Evolutionary conservation across 2,329 filamentous ascomycete species (phyloP), one percentile per base, ranked within the genome.

Genomic region (Lachnellula occidentalis): DNA sequence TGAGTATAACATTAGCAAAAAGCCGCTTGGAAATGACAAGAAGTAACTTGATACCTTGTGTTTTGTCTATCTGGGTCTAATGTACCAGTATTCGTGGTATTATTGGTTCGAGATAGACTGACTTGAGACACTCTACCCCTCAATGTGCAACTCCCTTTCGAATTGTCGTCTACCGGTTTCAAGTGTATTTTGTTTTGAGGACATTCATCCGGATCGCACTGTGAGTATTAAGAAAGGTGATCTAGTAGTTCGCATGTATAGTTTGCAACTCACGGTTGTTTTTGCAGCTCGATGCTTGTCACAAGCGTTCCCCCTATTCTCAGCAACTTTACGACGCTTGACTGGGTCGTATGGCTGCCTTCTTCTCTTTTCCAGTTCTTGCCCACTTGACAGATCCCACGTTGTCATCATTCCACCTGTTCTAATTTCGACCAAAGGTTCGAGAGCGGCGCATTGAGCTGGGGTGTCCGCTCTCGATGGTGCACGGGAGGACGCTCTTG

Each of bases 301-400:
- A 51, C 59, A 61, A 36, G 55, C 57, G 49, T 61, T 61, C 8
- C 59, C 59, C 39, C 59, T 48, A 37, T 61, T 61, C 43, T 61
- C 59, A 4, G 59, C 59, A 22, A 61, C 59, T 41, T 57, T 61
- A 12, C 59, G 36, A n/a, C 59, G 39, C 52, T 61, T 61, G 12
- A 59, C 47, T 34, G 59, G 54, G 48, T 61, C 59, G 50, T 61
- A 61, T 3, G 57, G 56, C 19, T 50, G 49, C 34, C 50, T 58
- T 45, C 59, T 61, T 45, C 51, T 59, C 48, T 54, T 59, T 19
- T 56, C 59, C 36, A 61, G 42, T 34, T 58, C 55, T 39, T 58
- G 49, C n/a, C 59, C 57, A 54, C 47, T 61, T 15, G 52, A 58
- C 46, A 61, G 41, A 24, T 39, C 51, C 59, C 59, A 61, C 8